Evolutionary conservation across 129 eudicot genomes (phyloP), one percentile per base, ranked within the genome.

Genomic region (Erigeron canadensis): DNA sequence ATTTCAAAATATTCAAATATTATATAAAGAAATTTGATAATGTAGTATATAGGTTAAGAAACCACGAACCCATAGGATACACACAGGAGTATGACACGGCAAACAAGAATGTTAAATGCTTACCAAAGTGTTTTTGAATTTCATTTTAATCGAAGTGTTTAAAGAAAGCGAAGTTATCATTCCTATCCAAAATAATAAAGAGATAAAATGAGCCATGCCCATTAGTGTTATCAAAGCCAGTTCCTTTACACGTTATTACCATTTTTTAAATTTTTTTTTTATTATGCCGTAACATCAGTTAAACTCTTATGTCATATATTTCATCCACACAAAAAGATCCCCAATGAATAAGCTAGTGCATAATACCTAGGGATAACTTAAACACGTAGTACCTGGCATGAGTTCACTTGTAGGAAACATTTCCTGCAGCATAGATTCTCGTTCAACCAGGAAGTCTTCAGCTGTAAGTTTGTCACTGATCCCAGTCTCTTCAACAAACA

Each of bases 401-500:
- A 94, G 88, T 64, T 94, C 97, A 77, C 89, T 82, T 44, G 97
- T 81, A 0, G 94, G 98, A 63, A 94, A 94, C 93, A 85, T 72
- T 46, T 67, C 66, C 73, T 77, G 89, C 54, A 94, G 75, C 96
- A 87, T 92, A 0, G 84, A 87, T 70, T 92, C 98, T 69, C 96
- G 84, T 80, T 92, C 95, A 18, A 85, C 80, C 67, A 92, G 83
- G 70, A 92, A 92, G 78, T 87, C 86, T 73, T 89, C 96, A 19
- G 98, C 88, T 34, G 91, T 64, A 51, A 89, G 89, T 23, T 86
- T 85, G 69, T 89, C 92, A 65, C 89, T 84, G 18, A 90, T 90
- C 45, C 99, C 99, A 43, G 94, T 85, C 80, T 95, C 99, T 81
- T 95, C 89, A 28, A 95, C 97, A 80, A 95, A 95, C 68, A 90